A percentile compares a stretch with the other conserved stretches of the same genome.
phyloP scores from a whole-genome alignment of 441 rosid genomes.

The Sinapis alba region DNA sequence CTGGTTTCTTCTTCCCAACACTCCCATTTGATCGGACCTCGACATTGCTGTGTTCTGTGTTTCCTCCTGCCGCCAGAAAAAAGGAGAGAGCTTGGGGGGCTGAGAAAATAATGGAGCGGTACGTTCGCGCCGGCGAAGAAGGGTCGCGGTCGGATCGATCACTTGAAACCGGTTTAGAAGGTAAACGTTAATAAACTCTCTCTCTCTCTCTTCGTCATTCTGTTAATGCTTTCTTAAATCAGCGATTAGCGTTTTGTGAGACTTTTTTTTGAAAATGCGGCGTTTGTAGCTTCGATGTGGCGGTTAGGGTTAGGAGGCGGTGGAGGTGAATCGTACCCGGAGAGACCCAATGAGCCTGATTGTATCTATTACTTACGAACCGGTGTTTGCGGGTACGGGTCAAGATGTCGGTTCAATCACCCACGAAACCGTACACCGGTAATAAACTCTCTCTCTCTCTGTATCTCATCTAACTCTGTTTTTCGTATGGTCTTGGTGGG shows the following conservation, averaged over 20 bases:
- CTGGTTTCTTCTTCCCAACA: conserved; percentile 29
- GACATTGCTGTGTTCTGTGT: conserved; percentile 23
- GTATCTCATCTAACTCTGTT: background rate
- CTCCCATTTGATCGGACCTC: conserved; percentile 51
- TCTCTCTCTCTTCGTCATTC: background rate
- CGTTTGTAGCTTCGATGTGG: conserved; percentile 67
- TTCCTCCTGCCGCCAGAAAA: background rate
- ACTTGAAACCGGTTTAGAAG: conserved; percentile 68
- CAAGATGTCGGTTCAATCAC: conserved; percentile 91
- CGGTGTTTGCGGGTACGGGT: conserved; percentile 79
- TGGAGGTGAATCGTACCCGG: conserved; percentile 61
- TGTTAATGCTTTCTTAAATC: conserved; percentile 15
- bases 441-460: conserved; percentile 35
- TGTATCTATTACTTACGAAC: conserved; percentile 76
- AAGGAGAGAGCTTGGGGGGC: background rate
- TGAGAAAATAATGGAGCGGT: conserved; percentile 57
- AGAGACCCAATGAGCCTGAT: conserved; percentile 65
- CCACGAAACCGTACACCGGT: conserved; percentile 79
- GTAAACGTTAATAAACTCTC: conserved; percentile 29
- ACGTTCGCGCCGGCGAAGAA: conserved; percentile 45
- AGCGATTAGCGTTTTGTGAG: conserved; percentile 21
- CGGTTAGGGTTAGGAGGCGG: conserved; percentile 49
- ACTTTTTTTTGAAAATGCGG: background rate
- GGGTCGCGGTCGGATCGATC: conserved; percentile 76
- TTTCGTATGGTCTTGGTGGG: conserved; percentile 27